Conservation (phyloP, 257 asterid genomes). For the Verbascum thapsus region DNA sequence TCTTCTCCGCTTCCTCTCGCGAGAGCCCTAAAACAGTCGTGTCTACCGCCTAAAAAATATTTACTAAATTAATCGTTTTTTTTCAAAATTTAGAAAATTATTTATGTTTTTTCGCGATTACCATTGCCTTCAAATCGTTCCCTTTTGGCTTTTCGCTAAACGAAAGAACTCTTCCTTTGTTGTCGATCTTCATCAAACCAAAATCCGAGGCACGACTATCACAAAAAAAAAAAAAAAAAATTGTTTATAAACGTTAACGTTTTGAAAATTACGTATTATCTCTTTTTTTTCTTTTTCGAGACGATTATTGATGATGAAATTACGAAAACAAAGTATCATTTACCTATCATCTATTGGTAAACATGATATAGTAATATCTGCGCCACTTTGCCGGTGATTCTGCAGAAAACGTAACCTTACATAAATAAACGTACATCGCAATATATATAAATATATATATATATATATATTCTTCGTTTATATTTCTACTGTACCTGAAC, state of each 20-base stretch:
- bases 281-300: neutral
- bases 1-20: conserved; percentile 78
- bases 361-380: conserved; percentile 83
- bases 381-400: conserved; percentile 92
- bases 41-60: conserved; percentile 80
- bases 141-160: conserved; percentile 92
- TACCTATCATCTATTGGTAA: conserved; percentile 89
- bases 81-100: conserved; percentile 12
- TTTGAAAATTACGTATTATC: neutral
- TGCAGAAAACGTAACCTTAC: conserved; percentile 38
- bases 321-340: conserved; percentile 13
- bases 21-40: conserved; percentile 89
- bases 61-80: conserved; percentile 16
- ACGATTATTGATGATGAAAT: neutral
- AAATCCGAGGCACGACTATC: conserved; percentile 96
- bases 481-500: conserved; percentile 59
- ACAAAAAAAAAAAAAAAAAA: conserved; percentile 45
- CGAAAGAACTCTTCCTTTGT: conserved; percentile 68
- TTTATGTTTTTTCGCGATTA: conserved; percentile 36
- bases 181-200: conserved; percentile 91
- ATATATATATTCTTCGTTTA: conserved; percentile 2
- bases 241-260: conserved; percentile 20
- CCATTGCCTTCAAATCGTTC: conserved; percentile 85
- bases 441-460: conserved; percentile 3
- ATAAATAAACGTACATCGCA: conserved; percentile 3